Conservation (phyloP, 2,329 filamentous ascomycete genomes). For the Claviceps monticola region DNA sequence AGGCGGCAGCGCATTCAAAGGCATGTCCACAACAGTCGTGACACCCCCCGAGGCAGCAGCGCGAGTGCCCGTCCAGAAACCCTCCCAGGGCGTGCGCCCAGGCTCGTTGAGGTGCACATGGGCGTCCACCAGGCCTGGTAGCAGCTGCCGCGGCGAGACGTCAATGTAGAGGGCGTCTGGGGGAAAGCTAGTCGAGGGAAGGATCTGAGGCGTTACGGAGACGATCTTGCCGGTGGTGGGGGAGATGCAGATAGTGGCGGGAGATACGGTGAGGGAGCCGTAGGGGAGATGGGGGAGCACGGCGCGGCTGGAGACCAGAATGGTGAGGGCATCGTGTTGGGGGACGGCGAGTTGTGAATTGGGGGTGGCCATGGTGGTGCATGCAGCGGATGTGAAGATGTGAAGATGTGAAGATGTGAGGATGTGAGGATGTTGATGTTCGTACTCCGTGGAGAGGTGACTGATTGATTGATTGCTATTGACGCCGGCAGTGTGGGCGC, state of each 20-base stretch:
- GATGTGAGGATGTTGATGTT: background rate
- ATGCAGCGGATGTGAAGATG: background rate
- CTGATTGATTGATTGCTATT: no score
- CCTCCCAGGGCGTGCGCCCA: conserved; percentile 94
- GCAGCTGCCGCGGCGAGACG: conserved; percentile 69
- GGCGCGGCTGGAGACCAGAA: conserved; percentile 73
- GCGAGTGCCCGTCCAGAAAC: conserved; percentile 86
- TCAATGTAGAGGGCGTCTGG: conserved; percentile 60
- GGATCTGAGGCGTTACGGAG: conserved; percentile 56
- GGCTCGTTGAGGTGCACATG: conserved; percentile 98
- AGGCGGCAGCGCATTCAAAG: conserved; percentile 88
- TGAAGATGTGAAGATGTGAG: background rate
- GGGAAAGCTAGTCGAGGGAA: conserved; percentile 66
- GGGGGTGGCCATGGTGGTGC: background rate
- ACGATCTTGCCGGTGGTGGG: conserved; percentile 71
- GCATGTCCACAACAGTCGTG: conserved; percentile 96
- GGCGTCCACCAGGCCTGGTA: conserved; percentile 88
- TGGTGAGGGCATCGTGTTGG: conserved; percentile 34
- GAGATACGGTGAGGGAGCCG: conserved; percentile 49
- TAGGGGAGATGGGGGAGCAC: conserved; percentile 59
- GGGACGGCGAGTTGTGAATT: conserved; percentile 15
- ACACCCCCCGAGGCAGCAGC: conserved; percentile 92
- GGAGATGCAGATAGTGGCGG: conserved; percentile 74
- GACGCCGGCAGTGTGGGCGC: no score
- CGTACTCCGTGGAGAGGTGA: no score